Evolutionary conservation across 176 grass and related monocot genomes (phyloP).

Genomic region (Lolium perenne): DNA sequence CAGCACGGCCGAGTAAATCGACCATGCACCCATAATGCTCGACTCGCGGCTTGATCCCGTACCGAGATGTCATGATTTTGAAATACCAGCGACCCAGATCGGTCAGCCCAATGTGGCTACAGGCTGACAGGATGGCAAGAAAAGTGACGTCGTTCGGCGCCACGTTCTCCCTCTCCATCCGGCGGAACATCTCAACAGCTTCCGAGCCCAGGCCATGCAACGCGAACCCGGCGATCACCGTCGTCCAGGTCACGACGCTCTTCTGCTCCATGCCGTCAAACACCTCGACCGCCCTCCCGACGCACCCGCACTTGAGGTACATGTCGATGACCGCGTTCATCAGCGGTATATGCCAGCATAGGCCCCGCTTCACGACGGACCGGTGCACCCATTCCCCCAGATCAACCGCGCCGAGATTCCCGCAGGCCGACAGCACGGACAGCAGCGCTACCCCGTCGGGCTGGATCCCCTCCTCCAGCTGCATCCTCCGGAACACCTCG

Average conservation of each 20-base stretch:
- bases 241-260: conserved; percentile 72
- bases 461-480: conserved; percentile 63
- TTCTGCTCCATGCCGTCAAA: conserved; percentile 72
- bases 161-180: conserved; percentile 72
- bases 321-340: conserved; percentile 86
- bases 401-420: conserved; percentile 70
- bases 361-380: conserved; percentile 44
- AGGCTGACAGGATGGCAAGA: conserved; percentile 72
- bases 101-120: conserved; percentile 60
- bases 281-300: conserved; percentile 62
- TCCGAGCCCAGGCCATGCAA: conserved; percentile 66
- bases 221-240: conserved; percentile 70
- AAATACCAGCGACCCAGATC: conserved; percentile 74
- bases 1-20: conserved; percentile 72
- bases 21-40: conserved; percentile 88
- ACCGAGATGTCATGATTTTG: conserved; percentile 55
- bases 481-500: conserved; percentile 74
- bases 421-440: conserved; percentile 47
- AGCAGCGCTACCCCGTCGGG: conserved; percentile 71
- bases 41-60: conserved; percentile 62
- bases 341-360: conserved; percentile 47
- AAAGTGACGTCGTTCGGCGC: conserved; percentile 69
- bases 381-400: conserved; percentile 77
- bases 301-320: conserved; percentile 75
- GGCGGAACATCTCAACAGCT: conserved; percentile 66